Evolutionary conservation across 352 stramenopile species (phyloP).

Genomic region (Phytophthora cryptogea): DNA sequence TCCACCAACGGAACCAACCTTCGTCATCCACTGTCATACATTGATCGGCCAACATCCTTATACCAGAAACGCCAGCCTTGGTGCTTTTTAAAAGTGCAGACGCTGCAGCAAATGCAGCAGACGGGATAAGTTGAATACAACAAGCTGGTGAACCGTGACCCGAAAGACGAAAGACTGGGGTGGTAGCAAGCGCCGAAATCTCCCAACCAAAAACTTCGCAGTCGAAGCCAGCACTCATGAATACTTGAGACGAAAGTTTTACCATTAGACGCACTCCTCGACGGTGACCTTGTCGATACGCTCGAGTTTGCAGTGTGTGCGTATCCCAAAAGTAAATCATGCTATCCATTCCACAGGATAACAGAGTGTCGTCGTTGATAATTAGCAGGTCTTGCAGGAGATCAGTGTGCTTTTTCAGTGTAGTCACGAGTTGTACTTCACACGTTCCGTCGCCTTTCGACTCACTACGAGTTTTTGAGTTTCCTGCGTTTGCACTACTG

Average conservation of each 20-base stretch:
- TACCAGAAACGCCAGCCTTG: conserved; percentile 19
- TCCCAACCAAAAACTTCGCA: conserved; percentile 79
- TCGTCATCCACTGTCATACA: conserved; percentile 81
- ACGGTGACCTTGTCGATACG: conserved; percentile 59
- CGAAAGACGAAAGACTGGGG: conserved; percentile 70
- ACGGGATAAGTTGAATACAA: conserved; percentile 69
- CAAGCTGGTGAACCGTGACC: conserved; percentile 72
- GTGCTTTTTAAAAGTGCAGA: conserved; percentile 23
- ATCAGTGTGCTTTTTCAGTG: conserved; percentile 71
- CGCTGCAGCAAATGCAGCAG: conserved; percentile 27
- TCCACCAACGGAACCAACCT: conserved; percentile 88
- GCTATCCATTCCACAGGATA: conserved; percentile 81
- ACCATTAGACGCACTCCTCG: conserved; percentile 63
- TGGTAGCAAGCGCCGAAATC: conserved; percentile 57
- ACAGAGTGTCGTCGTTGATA: conserved; percentile 67
- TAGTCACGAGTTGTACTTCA: conserved; percentile 56
- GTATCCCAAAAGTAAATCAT: conserved; percentile 80
- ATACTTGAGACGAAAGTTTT: conserved; percentile 70
- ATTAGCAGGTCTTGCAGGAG: conserved; percentile 74
- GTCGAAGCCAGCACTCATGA: conserved; percentile 77
- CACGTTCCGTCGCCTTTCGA: conserved; percentile 44
- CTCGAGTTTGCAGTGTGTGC: conserved; percentile 46
- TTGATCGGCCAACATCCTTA: conserved; percentile 55
- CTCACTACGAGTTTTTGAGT: conserved; percentile 22
- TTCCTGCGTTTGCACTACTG: conserved; percentile 18